phyloP scores from a whole-genome alignment of 1,284 basidiomycete species.

The Apiotrichum domesticum region DNA sequence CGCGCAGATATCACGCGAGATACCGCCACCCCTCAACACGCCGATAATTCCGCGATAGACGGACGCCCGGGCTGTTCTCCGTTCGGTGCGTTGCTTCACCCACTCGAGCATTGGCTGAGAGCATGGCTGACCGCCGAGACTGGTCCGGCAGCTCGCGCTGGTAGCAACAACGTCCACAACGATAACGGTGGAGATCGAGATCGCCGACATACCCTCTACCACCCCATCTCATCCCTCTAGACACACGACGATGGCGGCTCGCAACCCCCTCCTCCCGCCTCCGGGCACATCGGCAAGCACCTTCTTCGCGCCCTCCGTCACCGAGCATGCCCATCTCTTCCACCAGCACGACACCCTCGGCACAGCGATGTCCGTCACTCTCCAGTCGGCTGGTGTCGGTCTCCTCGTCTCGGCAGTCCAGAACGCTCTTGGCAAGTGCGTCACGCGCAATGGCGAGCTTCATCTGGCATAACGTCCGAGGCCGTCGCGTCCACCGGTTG shows the following conservation, averaged over 20 bases:
- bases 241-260: conserved; percentile 19
- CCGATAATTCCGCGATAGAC: conserved; percentile 10
- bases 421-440: conserved; percentile 65
- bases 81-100: conserved; percentile 7
- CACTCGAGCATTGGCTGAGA: conserved; percentile 13
- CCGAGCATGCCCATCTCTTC: conserved; percentile 32
- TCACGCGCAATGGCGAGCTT: neutral
- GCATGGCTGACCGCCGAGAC: neutral
- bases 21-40: neutral
- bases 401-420: conserved; percentile 73
- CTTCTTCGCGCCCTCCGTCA: conserved; percentile 36
- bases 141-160: neutral
- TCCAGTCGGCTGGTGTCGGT: conserved; percentile 68
- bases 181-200: neutral
- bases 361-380: conserved; percentile 56
- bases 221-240: neutral
- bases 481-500: too few relatives aligned
- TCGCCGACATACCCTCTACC: neutral
- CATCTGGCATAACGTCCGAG: too few relatives aligned
- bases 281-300: conserved; percentile 16
- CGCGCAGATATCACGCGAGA: too few relatives aligned
- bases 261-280: conserved; percentile 36
- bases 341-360: conserved; percentile 35
- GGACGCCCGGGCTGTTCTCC: neutral
- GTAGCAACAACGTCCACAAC: too few relatives aligned